Evolutionary conservation across 768 basidiomycete species (phyloP), one percentile per base, ranked within the genome.

Genomic region (Kwoniella dendrophila): DNA sequence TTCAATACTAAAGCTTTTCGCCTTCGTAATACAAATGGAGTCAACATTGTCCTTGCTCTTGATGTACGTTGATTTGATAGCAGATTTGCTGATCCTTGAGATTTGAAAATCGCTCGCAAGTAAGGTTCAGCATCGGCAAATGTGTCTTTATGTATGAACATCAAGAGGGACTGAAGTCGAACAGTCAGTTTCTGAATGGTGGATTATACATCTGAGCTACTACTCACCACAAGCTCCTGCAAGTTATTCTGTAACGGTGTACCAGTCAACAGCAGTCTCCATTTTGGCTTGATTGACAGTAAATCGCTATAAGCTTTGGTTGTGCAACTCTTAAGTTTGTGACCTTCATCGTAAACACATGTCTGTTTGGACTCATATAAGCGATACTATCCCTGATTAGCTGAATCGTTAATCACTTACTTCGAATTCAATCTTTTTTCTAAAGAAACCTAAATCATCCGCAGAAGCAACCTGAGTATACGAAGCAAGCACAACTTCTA

Each of bases 41-140:
- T 96, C 90, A 99, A 92, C 93, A 99, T 97, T 78, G 92, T 92
- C 81, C 97, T 95, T 5, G 96, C 96, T 64, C 94, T 82, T 20
- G 90, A 92, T 24, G 97, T 90, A 51, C 96, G 89, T 76, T 94
- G 89, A 73, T 91, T 88, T 3, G 95, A 90, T 26, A 98, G 87
- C 24, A 97, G 79, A 27, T 90, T 89, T 51, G 90, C 88, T 71
- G 94, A 90, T n/a, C 92, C 90, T 54, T 77, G 76, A 6, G 91
- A 90, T 78, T 96, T 98, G 85, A 99, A 99, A 67, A 99, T 95
- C 6, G 93, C 89, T 14, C 92, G 87, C 18, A 99, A 82, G 4
- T 88, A 86, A 27, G 86, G 87, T 73, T 92, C 82, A 18, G 83
- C 82, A 5, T 89, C 84, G 36, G 85, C 86, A 77, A 99, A 95